Conservation (phyloP, 805 yeast genomes). For the Metschnikowia vanudenii region DNA sequence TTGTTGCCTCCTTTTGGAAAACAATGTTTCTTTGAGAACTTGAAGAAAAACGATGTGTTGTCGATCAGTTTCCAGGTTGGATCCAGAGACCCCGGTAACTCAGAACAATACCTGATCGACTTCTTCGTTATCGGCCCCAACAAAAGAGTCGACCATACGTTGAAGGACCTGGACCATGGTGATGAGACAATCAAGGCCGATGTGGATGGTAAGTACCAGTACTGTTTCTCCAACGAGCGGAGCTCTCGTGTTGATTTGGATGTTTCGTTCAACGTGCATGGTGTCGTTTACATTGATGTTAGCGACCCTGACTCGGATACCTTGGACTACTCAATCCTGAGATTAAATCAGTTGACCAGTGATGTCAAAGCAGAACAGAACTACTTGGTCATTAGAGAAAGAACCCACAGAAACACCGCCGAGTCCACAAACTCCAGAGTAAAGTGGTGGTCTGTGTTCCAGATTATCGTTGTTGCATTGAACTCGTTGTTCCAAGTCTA, state of each 20-base stretch:
- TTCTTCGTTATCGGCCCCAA: slow-evolving; percentile 48
- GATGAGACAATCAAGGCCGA: slow-evolving; percentile 68
- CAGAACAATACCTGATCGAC: slow-evolving; percentile 64
- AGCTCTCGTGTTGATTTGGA: slow-evolving; percentile 74
- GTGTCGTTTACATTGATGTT: slow-evolving; percentile 80
- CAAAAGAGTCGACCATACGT: slow-evolving; percentile 49
- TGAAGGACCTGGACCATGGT: slow-evolving; percentile 71
- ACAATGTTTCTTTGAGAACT: slow-evolving; percentile 82
- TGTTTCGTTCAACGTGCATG: slow-evolving; percentile 93
- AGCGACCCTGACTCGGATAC: slow-evolving; percentile 74
- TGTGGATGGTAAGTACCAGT: slow-evolving; percentile 70
- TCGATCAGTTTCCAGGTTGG: slow-evolving; percentile 93
- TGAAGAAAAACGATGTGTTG: slow-evolving; percentile 81
- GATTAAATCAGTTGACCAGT: slow-evolving; percentile 69
- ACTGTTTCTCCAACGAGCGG: slow-evolving; percentile 90
- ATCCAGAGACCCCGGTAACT: slow-evolving; percentile 72
- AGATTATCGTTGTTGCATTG: slow-evolving; percentile 76
- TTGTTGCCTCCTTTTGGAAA: slow-evolving; percentile 79
- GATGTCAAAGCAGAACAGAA: slow-evolving; percentile 91
- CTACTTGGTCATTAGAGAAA: slow-evolving; percentile 91
- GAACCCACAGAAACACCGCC: slow-evolving; percentile 97
- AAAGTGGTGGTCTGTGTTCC: slow-evolving; percentile 97
- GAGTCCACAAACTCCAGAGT: slow-evolving; percentile 96
- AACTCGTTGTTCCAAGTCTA: slow-evolving; percentile 92
- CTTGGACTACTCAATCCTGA: slow-evolving; percentile 79